Evolutionary conservation across 257 asterid species (phyloP).

Genomic region (Cinchona pubescens): DNA sequence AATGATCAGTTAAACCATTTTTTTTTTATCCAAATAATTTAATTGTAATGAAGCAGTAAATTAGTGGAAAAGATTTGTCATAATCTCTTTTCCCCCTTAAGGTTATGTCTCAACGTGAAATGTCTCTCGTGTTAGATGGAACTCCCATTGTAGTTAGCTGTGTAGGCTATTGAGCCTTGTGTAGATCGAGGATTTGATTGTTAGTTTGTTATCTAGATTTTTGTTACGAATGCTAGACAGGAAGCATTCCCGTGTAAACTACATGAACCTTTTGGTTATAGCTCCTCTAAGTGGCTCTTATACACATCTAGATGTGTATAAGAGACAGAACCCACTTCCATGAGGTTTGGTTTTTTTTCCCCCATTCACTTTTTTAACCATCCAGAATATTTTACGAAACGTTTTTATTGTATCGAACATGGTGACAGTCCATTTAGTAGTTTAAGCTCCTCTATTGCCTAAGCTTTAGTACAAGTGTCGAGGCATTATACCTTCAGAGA

Average conservation of each 20-base stretch:
- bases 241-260: neutral
- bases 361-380: too few relatives aligned
- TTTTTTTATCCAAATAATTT: constrained; percentile 12
- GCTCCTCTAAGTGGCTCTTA: neutral
- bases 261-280: neutral
- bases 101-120: neutral
- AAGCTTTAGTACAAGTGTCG: too few relatives aligned
- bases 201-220: neutral
- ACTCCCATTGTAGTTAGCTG: neutral
- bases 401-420: too few relatives aligned
- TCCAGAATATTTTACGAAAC: neutral
- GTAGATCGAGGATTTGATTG: neutral
- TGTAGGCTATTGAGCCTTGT: constrained; percentile 4
- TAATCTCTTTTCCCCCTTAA: neutral
- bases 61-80: neutral
- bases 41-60: neutral
- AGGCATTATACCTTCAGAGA: too few relatives aligned
- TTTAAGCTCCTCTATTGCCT: too few relatives aligned
- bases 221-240: neutral
- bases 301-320: too few relatives aligned
- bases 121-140: neutral
- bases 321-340: too few relatives aligned
- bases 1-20: neutral
- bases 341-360: neutral
- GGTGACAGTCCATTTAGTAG: neutral